Percentiles rank a stretch among this genome's conserved stretches.
phyloP scores from a whole-genome alignment of 2,329 filamentous ascomycete genomes.

The Dactylellina leptospora region DNA sequence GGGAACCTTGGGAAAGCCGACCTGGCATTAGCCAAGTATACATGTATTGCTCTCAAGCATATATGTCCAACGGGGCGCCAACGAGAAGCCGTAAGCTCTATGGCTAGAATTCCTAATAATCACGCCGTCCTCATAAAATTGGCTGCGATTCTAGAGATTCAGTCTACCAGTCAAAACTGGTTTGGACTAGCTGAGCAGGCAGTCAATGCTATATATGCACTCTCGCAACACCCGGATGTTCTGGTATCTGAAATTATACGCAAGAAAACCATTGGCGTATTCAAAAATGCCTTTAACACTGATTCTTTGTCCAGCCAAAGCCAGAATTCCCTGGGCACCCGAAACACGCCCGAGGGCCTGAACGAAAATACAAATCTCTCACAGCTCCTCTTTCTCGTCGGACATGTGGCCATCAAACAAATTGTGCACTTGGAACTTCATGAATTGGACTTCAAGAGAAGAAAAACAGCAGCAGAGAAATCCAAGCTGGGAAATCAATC shows the following conservation, averaged over 20 bases:
- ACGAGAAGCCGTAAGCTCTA: slow-evolving; percentile 61
- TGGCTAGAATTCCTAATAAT: slow-evolving; percentile 86
- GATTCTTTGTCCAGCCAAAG: slow-evolving; percentile 60
- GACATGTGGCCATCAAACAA: slow-evolving; percentile 97
- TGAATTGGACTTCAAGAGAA: slow-evolving; percentile 95
- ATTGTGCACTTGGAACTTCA: slow-evolving; percentile 98
- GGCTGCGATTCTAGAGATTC: slow-evolving; percentile 83
- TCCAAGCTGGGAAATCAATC: slow-evolving; percentile 61
- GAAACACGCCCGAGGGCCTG: slow-evolving; percentile 58
- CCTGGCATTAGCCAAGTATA: slow-evolving; percentile 89
- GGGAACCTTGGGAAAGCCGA: slow-evolving; percentile 82
- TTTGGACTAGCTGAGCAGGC: slow-evolving; percentile 94
- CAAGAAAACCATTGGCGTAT: slow-evolving; percentile 85
- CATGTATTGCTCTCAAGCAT: slow-evolving; percentile 87
- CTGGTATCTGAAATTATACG: slow-evolving; percentile 90
- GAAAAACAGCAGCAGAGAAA: slow-evolving; percentile 90
- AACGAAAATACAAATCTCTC: slow-evolving; percentile 67
- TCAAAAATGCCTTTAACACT: slow-evolving; percentile 65
- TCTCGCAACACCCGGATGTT: slow-evolving; percentile 92
- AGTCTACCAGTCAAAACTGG: slow-evolving; percentile 93
- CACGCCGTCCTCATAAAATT: slow-evolving; percentile 85
- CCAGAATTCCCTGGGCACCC: slow-evolving; percentile 58
- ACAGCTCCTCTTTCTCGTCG: slow-evolving; percentile 91
- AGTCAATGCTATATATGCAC: slow-evolving; percentile 90
- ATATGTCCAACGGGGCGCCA: slow-evolving; percentile 87